Conservation (phyloP, 192 early-diverging fungal genomes). For the Coemansia sp. region DNA sequence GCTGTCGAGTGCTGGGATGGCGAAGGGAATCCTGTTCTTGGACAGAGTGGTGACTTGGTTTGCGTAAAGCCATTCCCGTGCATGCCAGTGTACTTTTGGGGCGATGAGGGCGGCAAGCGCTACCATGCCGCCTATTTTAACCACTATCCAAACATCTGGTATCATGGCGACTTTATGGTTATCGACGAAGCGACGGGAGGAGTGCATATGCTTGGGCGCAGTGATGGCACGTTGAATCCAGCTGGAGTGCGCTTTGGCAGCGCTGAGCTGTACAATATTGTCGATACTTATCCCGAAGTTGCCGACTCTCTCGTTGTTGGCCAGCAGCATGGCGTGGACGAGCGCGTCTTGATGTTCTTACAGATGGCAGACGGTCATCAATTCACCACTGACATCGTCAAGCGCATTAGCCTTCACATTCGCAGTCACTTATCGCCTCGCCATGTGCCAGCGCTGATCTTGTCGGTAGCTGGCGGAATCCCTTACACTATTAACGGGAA, state of each 20-base stretch:
- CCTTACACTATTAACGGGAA: constrained; percentile 97
- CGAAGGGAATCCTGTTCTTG: constrained; percentile 61
- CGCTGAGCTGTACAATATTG: constrained; percentile 94
- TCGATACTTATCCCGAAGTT: constrained; percentile 77
- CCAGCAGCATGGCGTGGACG: constrained; percentile 81
- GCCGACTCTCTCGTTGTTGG: constrained; percentile 89
- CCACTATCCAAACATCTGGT: constrained; percentile 84
- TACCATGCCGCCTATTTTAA: constrained; percentile 91
- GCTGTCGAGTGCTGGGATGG: constrained; percentile 87
- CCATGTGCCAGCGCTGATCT: constrained; percentile 88
- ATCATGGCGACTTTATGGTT: constrained; percentile 93
- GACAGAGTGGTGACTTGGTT: constrained; percentile 84
- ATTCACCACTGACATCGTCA: constrained; percentile 64
- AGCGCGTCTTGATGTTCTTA: constrained; percentile 90
- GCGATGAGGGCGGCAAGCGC: constrained; percentile 70
- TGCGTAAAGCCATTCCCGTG: constrained; percentile 94
- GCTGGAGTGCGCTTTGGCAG: constrained; percentile 90
- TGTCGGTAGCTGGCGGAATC: constrained; percentile 74
- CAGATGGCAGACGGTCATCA: constrained; percentile 70
- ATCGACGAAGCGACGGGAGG: constrained; percentile 85
- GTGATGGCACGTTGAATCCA: constrained; percentile 92
- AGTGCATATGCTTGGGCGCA: constrained; percentile 92
- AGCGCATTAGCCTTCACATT: constrained; percentile 73
- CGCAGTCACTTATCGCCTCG: constrained; percentile 82
- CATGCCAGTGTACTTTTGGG: constrained; percentile 97